phyloP scores from a whole-genome alignment of 805 yeast species.

The Kodamaea leandrae region DNA sequence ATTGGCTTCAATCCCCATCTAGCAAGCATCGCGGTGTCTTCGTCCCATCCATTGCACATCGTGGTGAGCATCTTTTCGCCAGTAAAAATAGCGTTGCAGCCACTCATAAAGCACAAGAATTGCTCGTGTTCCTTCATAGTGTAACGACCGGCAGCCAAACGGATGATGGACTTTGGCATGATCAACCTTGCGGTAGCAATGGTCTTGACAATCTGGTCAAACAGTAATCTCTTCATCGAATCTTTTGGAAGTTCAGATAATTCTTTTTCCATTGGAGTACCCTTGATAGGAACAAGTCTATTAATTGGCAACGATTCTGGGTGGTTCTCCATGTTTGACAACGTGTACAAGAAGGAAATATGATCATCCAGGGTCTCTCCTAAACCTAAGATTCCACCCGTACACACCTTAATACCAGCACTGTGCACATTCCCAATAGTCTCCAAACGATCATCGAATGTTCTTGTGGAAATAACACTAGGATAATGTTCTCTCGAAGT shows the following conservation, averaged over 20 bases:
- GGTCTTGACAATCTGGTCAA: constrained; percentile 64
- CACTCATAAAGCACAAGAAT: constrained; percentile 70
- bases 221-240: constrained; percentile 43
- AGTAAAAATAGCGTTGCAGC: constrained; percentile 78
- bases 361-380: constrained; percentile 76
- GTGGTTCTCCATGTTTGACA: constrained; percentile 66
- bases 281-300: constrained; percentile 72
- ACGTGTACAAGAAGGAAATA: constrained; percentile 61
- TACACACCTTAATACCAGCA: constrained; percentile 62
- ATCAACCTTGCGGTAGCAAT: constrained; percentile 72
- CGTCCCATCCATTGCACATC: constrained; percentile 82
- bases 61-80: constrained; percentile 82
- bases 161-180: constrained; percentile 69
- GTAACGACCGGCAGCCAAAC: constrained; percentile 79
- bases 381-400: constrained; percentile 78
- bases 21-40: constrained; percentile 63
- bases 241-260: constrained; percentile 34
- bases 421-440: constrained; percentile 64
- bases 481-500: constrained; percentile 49
- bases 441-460: constrained; percentile 66
- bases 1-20: constrained; percentile 69
- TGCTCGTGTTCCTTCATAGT: constrained; percentile 79
- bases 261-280: constrained; percentile 71
- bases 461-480: constrained; percentile 47
- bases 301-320: constrained; percentile 85